A percentile compares a stretch with the other conserved stretches of the same genome.
phyloP scores from a whole-genome alignment of 2,329 filamentous ascomycete species.

The Hortaea werneckii region DNA sequence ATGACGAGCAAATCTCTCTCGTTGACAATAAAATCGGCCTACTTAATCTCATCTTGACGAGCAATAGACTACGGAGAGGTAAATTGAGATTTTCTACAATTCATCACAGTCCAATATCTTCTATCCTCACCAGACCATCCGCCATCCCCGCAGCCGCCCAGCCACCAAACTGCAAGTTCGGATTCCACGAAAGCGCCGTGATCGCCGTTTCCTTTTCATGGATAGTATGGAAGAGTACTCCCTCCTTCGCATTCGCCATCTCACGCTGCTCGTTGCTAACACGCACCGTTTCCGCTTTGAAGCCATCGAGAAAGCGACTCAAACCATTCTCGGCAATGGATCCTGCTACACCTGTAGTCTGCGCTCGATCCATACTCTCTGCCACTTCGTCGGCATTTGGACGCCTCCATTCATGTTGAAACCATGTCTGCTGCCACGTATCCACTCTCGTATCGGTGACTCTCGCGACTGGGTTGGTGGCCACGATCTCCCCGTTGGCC shows the following conservation, averaged over 20 bases:
- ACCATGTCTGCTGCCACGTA: constrained; percentile 47
- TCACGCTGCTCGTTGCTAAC: constrained; percentile 9
- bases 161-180: constrained; percentile 37
- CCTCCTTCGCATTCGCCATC: constrained; percentile 3
- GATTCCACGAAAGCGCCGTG: constrained; percentile 40
- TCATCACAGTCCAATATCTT: constrained; percentile 30
- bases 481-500: constrained; percentile 41
- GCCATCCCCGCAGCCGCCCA: constrained; percentile 43
- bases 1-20: no score
- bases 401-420: constrained; percentile 46
- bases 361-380: neutral
- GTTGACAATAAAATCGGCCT: no score
- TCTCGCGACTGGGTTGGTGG: constrained; percentile 43
- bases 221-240: constrained; percentile 26
- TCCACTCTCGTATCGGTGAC: constrained; percentile 39
- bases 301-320: constrained; percentile 33
- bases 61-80: no score
- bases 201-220: constrained; percentile 37
- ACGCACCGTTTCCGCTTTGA: constrained; percentile 22
- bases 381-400: neutral
- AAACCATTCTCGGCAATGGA: constrained; percentile 11
- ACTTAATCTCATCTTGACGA: no score
- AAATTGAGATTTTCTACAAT: no score
- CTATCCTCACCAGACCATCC: constrained; percentile 39
- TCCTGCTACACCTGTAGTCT: neutral